phyloP scores from a whole-genome alignment of 2,329 filamentous ascomycete species.

The Raffaelea ambrosiae region DNA sequence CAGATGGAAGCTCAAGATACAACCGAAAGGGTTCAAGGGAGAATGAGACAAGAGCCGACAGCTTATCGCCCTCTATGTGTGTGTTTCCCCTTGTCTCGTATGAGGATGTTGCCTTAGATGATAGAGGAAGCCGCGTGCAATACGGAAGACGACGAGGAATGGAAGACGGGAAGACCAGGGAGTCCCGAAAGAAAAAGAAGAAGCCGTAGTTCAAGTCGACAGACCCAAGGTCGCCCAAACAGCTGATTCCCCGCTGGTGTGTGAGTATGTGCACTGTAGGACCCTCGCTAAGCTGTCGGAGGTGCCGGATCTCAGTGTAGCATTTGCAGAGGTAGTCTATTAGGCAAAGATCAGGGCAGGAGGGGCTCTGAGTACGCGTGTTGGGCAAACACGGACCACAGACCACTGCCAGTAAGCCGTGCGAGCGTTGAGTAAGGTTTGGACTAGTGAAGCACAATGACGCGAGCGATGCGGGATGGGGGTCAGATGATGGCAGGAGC shows the following conservation, averaged over 20 bases:
- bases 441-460: neutral
- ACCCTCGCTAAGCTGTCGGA: neutral
- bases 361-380: too few species aligned
- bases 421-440: neutral
- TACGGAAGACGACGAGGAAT: too few species aligned
- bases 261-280: too few species aligned
- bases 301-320: neutral
- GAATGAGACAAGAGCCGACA: neutral
- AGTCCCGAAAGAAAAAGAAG: too few species aligned
- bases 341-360: neutral
- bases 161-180: too few species aligned
- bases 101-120: too few species aligned
- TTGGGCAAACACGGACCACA: neutral
- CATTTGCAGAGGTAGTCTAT: neutral
- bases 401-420: neutral
- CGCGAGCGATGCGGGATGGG: neutral
- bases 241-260: too few species aligned
- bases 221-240: too few species aligned
- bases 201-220: too few species aligned
- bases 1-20: too few species aligned
- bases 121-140: neutral
- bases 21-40: neutral
- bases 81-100: too few species aligned
- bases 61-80: too few species aligned
- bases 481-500: neutral